Conservation (phyloP, 1,139 yeast genomes). For the Geotrichum citri-aurantii region DNA sequence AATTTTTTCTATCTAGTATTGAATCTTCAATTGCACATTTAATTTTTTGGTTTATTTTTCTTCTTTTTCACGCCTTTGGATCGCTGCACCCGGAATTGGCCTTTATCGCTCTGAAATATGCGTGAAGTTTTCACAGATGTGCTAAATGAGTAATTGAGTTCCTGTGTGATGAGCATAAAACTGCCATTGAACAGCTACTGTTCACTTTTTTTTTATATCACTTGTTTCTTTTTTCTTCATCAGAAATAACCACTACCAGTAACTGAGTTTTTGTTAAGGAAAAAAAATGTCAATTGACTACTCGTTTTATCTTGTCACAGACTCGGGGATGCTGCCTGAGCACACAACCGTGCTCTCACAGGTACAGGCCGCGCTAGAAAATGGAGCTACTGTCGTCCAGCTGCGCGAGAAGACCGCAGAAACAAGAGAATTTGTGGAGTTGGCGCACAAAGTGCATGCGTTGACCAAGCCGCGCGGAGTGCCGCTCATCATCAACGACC, state of each 20-base stretch:
- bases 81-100: not conserved
- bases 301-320: constrained; percentile 73
- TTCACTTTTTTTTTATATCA: no score
- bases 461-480: constrained; percentile 55
- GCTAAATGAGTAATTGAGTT: not conserved
- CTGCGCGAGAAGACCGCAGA: constrained; percentile 72
- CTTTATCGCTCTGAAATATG: not conserved
- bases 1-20: not conserved
- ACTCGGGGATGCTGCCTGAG: constrained; percentile 67
- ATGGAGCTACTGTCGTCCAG: constrained; percentile 80
- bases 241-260: no score
- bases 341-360: constrained; percentile 48
- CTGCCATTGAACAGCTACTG: not conserved
- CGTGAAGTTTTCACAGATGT: not conserved
- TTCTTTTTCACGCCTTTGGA: not conserved
- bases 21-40: no score
- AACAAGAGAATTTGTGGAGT: constrained; percentile 59
- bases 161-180: not conserved
- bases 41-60: not conserved
- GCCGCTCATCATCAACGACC: constrained; percentile 81
- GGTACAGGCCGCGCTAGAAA: constrained; percentile 52
- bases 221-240: no score
- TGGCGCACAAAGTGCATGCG: constrained; percentile 57
- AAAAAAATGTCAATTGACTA: constrained; percentile 43
- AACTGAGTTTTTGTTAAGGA: no score